These are phyloP conservation scores for Sphaerostilbella broomeana DNA, from an alignment of 2,329 filamentous ascomycete genomes.

Conservation along the genomic window DNA sequence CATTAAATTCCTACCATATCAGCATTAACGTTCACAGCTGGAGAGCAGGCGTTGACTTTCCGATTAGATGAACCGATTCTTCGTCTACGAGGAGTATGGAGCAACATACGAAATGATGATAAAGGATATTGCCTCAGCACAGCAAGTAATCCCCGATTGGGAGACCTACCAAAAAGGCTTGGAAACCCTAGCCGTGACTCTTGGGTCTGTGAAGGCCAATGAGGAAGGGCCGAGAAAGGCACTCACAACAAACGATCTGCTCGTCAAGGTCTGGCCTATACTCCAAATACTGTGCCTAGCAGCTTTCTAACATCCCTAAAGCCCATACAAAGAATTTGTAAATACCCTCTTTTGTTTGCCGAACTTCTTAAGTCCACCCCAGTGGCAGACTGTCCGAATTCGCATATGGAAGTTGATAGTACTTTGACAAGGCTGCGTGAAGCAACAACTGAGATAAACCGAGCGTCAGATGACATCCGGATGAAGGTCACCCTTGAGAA, in stretches of 20 bases:
- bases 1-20: background rate
- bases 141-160: conserved; percentile 66
- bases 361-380: conserved; percentile 80
- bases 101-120: conserved; percentile 83
- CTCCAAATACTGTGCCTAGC: background rate
- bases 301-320: conserved; percentile 28
- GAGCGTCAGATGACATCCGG: conserved; percentile 69
- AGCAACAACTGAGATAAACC: conserved; percentile 73
- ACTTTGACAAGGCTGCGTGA: conserved; percentile 65
- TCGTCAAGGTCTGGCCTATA: conserved; percentile 72
- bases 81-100: conserved; percentile 85
- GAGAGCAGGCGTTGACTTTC: conserved; percentile 8
- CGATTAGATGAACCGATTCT: conserved; percentile 68
- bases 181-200: conserved; percentile 70
- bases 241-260: conserved; percentile 73
- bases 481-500: conserved; percentile 67
- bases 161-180: conserved; percentile 76
- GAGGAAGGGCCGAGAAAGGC: conserved; percentile 63
- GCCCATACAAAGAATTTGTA: conserved; percentile 89
- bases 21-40: too few relatives aligned
- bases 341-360: conserved; percentile 80
- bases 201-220: conserved; percentile 62
- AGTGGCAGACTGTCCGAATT: conserved; percentile 74
- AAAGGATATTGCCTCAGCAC: conserved; percentile 64
- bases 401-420: conserved; percentile 73